Percentiles rank a stretch among this genome's conserved stretches.
phyloP scores from a whole-genome alignment of 192 early-diverging fungal genomes.

The Entomortierella chlamydospora region DNA sequence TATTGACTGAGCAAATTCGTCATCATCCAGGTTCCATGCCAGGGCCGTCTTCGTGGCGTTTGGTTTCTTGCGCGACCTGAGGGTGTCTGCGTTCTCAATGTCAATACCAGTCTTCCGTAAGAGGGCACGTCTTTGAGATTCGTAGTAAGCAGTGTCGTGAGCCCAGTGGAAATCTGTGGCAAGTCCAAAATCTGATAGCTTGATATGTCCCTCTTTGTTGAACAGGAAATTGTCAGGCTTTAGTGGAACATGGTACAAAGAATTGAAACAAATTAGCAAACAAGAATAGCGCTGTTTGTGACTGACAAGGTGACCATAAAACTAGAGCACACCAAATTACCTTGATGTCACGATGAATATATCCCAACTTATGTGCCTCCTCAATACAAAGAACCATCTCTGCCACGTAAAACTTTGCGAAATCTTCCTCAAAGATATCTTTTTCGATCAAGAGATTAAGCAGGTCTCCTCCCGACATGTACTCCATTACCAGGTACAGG shows the following conservation, averaged over 20 bases:
- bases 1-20: slow-evolving; percentile 53
- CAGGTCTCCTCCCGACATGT: slow-evolving; percentile 94
- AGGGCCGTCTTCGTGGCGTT: slow-evolving; percentile 32
- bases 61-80: slow-evolving; percentile 50
- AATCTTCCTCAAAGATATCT: slow-evolving; percentile 80
- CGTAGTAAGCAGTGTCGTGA: slow-evolving; percentile 72
- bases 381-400: slow-evolving; percentile 88
- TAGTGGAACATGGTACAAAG: slow-evolving; percentile 75
- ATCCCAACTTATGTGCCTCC: slow-evolving; percentile 84
- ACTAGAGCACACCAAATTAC: too few relatives aligned
- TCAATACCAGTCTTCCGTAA: slow-evolving; percentile 60
- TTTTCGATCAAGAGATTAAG: slow-evolving; percentile 92
- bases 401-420: slow-evolving; percentile 88
- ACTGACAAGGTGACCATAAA: too few relatives aligned
- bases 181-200: slow-evolving; percentile 77
- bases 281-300: too few relatives aligned
- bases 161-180: slow-evolving; percentile 77
- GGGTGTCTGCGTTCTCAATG: slow-evolving; percentile 57
- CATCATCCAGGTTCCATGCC: slow-evolving; percentile 58
- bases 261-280: neutral
- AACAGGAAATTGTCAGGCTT: slow-evolving; percentile 82
- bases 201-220: slow-evolving; percentile 73
- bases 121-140: slow-evolving; percentile 65
- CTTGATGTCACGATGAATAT: slow-evolving; percentile 74
- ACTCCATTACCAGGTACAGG: slow-evolving; percentile 98